Base-by-base conservation (phyloP, 2,329 filamentous ascomycete genomes). In the Metarhizium album region DNA sequence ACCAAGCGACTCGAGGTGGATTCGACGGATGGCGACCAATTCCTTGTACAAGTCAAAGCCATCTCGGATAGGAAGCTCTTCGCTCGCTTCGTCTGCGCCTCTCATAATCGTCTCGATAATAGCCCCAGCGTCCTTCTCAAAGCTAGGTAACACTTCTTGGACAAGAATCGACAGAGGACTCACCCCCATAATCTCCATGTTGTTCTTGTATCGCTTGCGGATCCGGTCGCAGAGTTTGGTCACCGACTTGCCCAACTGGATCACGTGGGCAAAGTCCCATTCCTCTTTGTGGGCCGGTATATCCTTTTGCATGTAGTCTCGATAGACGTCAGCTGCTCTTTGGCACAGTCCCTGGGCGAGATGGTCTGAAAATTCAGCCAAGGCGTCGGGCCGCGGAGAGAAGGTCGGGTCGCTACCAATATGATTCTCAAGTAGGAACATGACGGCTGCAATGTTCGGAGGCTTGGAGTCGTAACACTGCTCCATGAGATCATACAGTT, bases 11-110 rank as follows among this genome's bases (percentile, higher is more conserved):
- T 87, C 79, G 7, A 78, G 75, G 64, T 96, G 90, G 24, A 95
- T 88, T 33, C 79, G 76, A 29, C 93, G 84, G 54, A 96, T 88
- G 57, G 87, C 85, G 20, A 91, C 84, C 51, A 98, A 74, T 61
- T 95, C 89, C 60, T 82, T 86, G 70, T 98, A 98, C 18, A 98
- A 71, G 58, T 94, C 87, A 64, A 98, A 97, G 0, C 91, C 93
- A 65, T 98, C 93, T 61, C 95, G 81, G 24, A 97, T 80, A 38
- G 86, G 83, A 46, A 97, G 82, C 59, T 95, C 89, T 50, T 83
- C 76, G 14, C 80, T 83, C 48, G 77, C 80, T 33, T 81, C 77
- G 57, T 85, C 79, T 22, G 86, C 82, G 49, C 84, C 78, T 52
- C 86, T 78, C 57, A 97, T 75, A 54, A 97, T 93, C 50, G 86